Base-by-base conservation (phyloP, 2,329 filamentous ascomycete genomes). In the Scedosporium dehoogii region DNA sequence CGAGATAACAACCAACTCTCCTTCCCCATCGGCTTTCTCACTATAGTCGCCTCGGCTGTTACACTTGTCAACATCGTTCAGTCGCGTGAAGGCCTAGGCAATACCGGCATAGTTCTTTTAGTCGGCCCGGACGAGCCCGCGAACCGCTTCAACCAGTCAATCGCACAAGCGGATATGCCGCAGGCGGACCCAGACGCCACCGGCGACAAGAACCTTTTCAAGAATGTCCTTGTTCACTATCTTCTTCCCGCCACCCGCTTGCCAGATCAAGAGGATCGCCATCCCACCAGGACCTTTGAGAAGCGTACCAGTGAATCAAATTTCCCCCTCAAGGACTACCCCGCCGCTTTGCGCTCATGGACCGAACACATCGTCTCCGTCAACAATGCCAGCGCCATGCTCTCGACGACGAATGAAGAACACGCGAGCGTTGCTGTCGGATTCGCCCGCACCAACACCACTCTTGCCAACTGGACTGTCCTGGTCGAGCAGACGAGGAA, bases 11-110 rank as follows among this genome's bases (percentile, higher is more conserved):
- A 80, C 1, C 81, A 81, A 2, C 72, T 75, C 51, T 76, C 76
- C 3, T 85, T 88, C 65, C 83, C 93, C 0, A 79, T 96, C 4
- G 92, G 91, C 1, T 96, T 91, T 77, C 83, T 96, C 77, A 96
- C 91, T 1, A 76, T 93, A 2, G 79, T 96, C n/a, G 82, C 89
- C 62, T 84, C 89, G 62, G 87, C 87, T 1, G 75, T 76, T 3
- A 80, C 88, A 1, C 77, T 94, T 3, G 76, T 85, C n/a, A 73
- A 80, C 55, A 81, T 91, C 1, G 76, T 86, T 27, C 73, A 76
- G 18, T 88, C 87, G 1, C 75, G 79, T 1, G 89, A 92, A 71
- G 91, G 90, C 1, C 71, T 96, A 7, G 89, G 86, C 25, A 71
- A 79, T 0, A 90, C 86, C 0, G 91, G 91, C 5, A 75, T 87